phyloP scores from a whole-genome alignment of 768 basidiomycete genomes.

The Trametes cinnabarina region DNA sequence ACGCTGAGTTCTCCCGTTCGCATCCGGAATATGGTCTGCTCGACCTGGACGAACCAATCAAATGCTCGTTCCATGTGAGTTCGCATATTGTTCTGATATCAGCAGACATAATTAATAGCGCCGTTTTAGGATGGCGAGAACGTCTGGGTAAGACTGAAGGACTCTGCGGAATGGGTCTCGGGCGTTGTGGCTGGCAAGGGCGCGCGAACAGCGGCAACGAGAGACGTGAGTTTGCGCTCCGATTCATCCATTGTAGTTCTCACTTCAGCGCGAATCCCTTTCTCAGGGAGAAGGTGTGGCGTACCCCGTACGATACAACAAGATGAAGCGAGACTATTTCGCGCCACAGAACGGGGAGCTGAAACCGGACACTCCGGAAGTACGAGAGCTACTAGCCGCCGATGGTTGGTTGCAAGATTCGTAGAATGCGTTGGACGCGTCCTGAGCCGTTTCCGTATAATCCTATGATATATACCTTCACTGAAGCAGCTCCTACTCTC shows the following conservation, averaged over 20 bases:
- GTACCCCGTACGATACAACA: slow-evolving; percentile 50
- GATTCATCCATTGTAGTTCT: neutral
- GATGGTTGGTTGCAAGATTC: slow-evolving; percentile 42
- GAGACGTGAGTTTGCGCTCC: slow-evolving; percentile 40
- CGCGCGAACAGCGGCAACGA: slow-evolving; percentile 45
- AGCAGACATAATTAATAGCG: neutral
- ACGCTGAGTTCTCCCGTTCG: slow-evolving; percentile 7
- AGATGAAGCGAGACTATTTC: slow-evolving; percentile 54
- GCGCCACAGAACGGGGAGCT: slow-evolving; percentile 65
- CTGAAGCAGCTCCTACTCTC: too few relatives aligned
- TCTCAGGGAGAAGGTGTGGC: slow-evolving; percentile 48
- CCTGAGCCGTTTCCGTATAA: too few relatives aligned
- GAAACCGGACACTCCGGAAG: slow-evolving; percentile 53
- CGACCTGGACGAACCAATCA: slow-evolving; percentile 19
- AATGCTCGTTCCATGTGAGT: slow-evolving; percentile 51
- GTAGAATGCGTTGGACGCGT: too few relatives aligned
- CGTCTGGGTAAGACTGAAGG: slow-evolving; percentile 52
- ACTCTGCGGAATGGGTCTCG: slow-evolving; percentile 46
- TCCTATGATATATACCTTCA: too few relatives aligned
- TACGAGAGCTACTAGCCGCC: slow-evolving; percentile 45
- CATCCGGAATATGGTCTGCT: slow-evolving; percentile 5
- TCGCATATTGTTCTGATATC: neutral
- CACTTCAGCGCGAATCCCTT: neutral
- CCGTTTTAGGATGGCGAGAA: slow-evolving; percentile 40
- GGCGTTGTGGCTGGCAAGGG: slow-evolving; percentile 49